These are phyloP conservation scores for Diaporthe eres DNA, from an alignment of 2,329 filamentous ascomycete genomes.

Conservation along the genomic window DNA sequence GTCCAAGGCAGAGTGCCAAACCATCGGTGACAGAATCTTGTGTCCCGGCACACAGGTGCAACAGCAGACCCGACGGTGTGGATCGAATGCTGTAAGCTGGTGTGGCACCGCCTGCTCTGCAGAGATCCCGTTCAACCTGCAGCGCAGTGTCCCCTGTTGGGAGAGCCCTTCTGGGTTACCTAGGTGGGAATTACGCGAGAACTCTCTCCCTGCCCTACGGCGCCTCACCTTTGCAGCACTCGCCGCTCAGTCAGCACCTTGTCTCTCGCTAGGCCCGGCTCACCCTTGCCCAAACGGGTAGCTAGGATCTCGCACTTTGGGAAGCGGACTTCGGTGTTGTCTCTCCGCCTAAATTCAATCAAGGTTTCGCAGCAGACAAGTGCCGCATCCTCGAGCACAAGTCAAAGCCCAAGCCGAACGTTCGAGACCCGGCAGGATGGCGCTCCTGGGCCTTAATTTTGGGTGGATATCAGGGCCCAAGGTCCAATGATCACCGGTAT, in stretches of 20 bases:
- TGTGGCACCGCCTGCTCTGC: conserved; percentile 38
- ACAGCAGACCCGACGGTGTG: conserved; percentile 35
- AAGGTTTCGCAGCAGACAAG: neutral
- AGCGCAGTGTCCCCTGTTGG: neutral
- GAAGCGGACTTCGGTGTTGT: conserved; percentile 3
- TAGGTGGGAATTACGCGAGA: conserved; percentile 15
- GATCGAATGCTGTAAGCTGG: conserved; percentile 35
- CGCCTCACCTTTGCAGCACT: conserved; percentile 23
- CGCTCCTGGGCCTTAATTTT: conserved; percentile 21
- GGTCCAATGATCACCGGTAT: neutral
- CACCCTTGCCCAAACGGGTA: conserved; percentile 9
- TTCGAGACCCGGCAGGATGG: conserved; percentile 6
- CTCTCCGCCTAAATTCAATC: neutral
- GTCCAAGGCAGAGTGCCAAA: conserved; percentile 28
- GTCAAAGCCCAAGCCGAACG: neutral
- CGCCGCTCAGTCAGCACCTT: conserved; percentile 42
- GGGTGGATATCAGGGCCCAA: neutral
- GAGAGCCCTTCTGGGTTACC: conserved; percentile 8
- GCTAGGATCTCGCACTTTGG: conserved; percentile 1
- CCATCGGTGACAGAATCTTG: conserved; percentile 35
- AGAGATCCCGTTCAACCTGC: conserved; percentile 2
- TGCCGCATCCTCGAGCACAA: conserved; percentile 11
- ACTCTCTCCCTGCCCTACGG: conserved; percentile 25
- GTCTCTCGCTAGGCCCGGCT: conserved; percentile 33
- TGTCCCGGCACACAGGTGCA: conserved; percentile 6